These are phyloP conservation scores for Rhodotorula sp. DNA, from an alignment of 1,284 basidiomycete species.

Conservation along the genomic window DNA sequence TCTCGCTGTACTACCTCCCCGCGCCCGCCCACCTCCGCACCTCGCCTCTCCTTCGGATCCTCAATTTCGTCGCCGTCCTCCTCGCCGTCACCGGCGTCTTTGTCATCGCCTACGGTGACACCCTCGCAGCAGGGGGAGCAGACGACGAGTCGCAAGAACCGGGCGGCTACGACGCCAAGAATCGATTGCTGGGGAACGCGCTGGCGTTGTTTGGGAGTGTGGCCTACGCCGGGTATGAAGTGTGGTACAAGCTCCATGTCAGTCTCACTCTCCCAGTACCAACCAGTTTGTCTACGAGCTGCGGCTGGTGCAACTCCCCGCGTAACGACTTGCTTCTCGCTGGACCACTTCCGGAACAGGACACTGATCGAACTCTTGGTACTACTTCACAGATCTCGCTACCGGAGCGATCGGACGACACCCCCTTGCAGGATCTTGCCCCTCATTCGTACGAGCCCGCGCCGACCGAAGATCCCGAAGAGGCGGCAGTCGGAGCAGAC, in stretches of 20 bases:
- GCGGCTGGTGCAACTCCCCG: background rate
- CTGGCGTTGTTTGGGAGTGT: constrained; percentile 69
- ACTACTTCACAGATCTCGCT: background rate
- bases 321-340: constrained; percentile 17
- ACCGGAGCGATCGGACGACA: background rate
- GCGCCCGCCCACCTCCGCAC: constrained; percentile 13
- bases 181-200: constrained; percentile 59
- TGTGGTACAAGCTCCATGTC: constrained; percentile 65
- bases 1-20: constrained; percentile 43
- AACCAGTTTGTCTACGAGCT: background rate
- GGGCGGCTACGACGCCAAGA: constrained; percentile 3
- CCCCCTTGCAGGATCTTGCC: background rate
- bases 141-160: background rate
- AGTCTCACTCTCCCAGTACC: constrained; percentile 40
- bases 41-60: constrained; percentile 54
- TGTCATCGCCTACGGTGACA: constrained; percentile 72
- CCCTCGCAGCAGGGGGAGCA: constrained; percentile 28
- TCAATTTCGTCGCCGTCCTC: constrained; percentile 64
- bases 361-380: too few relatives aligned
- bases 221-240: constrained; percentile 63
- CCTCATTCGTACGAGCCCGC: background rate
- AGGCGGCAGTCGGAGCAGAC: background rate
- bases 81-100: constrained; percentile 72
- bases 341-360: constrained; percentile 39
- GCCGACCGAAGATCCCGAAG: constrained; percentile 13